phyloP scores from a whole-genome alignment of 163 green algal species.

The Scenedesmus sp. region DNA sequence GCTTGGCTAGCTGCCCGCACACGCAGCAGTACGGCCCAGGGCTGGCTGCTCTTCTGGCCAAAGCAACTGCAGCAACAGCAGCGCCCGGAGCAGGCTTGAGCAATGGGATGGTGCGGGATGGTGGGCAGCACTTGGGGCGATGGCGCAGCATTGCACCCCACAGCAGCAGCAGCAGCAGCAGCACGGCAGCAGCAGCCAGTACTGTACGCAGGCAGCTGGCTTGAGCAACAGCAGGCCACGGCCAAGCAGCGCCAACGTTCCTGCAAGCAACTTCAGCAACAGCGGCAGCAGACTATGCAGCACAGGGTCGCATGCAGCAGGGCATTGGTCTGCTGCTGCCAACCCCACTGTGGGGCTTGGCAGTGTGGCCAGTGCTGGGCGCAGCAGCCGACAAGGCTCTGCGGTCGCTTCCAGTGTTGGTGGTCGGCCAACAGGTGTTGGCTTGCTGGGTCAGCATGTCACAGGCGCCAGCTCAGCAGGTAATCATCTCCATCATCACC shows the following conservation, averaged over 20 bases:
- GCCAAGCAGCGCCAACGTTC: neutral
- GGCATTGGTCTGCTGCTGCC: too few species aligned
- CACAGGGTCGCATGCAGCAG: neutral
- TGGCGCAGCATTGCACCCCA: neutral
- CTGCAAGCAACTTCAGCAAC: neutral
- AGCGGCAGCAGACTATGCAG: slow-evolving; percentile 7
- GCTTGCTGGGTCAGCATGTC: slow-evolving; percentile 30
- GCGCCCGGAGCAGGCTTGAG: too few species aligned
- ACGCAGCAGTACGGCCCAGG: neutral
- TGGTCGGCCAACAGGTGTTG: slow-evolving; percentile 11
- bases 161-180: slow-evolving; percentile 20
- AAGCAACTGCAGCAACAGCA: neutral
- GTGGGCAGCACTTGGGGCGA: neutral
- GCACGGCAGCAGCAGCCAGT: neutral
- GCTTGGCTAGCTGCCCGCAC: slow-evolving; percentile 11
- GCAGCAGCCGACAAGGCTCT: neutral
- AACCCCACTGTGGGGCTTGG: too few species aligned
- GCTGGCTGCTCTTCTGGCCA: neutral
- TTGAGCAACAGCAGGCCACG: neutral
- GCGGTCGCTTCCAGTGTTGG: neutral
- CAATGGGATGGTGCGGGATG: neutral
- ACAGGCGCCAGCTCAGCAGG: neutral
- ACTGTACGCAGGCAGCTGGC: neutral
- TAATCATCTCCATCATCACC: neutral
- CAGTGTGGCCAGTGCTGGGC: neutral